Evolutionary conservation across 202 grass and related monocot genomes (phyloP).

Genomic region (Panicum virgatum): DNA sequence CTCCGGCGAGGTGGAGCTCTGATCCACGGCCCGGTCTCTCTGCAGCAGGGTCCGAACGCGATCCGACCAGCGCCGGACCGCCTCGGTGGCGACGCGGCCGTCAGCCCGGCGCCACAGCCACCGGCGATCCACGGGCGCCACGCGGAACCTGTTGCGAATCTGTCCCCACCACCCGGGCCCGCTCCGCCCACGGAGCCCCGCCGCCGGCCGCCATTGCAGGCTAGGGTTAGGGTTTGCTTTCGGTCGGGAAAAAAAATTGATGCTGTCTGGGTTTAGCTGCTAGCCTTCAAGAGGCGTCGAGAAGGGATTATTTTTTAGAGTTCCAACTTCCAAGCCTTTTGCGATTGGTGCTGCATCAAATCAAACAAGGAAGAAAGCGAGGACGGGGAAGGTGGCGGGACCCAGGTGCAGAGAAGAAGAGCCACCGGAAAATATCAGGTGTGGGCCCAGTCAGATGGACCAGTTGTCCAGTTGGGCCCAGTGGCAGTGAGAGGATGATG

Average conservation of each 20-base stretch:
- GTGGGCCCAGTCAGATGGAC: background rate
- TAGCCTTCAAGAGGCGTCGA: slow-evolving; percentile 8
- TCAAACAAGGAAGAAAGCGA: slow-evolving; percentile 29
- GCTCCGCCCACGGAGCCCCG: slow-evolving; percentile 65
- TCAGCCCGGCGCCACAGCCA: slow-evolving; percentile 44
- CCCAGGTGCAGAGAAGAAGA: background rate
- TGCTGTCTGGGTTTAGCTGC: background rate
- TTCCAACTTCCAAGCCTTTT: background rate
- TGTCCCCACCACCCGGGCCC: slow-evolving; percentile 60
- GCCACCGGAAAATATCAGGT: background rate
- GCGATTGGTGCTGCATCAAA: background rate
- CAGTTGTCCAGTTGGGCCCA: background rate
- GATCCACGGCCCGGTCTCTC: slow-evolving; percentile 17
- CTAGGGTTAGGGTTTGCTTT: slow-evolving; percentile 31
- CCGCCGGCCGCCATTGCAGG: slow-evolving; percentile 49
- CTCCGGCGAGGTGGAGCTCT: slow-evolving; percentile 6
- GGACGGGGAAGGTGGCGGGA: background rate
- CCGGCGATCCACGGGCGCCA: slow-evolving; percentile 63
- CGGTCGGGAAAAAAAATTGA: background rate
- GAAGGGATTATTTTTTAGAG: slow-evolving; percentile 24
- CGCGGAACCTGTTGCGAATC: slow-evolving; percentile 87
- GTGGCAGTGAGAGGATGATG: background rate
- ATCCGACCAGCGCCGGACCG: slow-evolving; percentile 57
- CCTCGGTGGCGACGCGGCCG: slow-evolving; percentile 40
- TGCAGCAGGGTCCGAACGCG: slow-evolving; percentile 46